phyloP scores from a whole-genome alignment of 2,329 filamentous ascomycete species.

The Nigrograna mackinnonii region DNA sequence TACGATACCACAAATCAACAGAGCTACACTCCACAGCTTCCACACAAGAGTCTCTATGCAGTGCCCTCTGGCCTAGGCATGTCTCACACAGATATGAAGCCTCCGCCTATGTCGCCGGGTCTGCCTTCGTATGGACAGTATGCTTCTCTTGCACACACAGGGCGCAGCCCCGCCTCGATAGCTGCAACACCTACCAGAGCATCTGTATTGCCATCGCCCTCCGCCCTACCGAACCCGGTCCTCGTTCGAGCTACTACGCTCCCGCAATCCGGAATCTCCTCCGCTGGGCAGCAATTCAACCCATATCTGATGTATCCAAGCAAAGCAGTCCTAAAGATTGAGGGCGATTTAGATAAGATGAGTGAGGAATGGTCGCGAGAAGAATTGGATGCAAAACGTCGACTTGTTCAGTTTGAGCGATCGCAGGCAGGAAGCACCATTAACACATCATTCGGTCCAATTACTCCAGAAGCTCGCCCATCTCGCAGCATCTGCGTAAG shows the following conservation, averaged over 20 bases:
- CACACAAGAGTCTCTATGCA: slow-evolving; percentile 39
- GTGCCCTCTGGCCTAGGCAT: slow-evolving; percentile 32
- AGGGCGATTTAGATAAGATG: slow-evolving; percentile 85
- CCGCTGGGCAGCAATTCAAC: slow-evolving; percentile 60
- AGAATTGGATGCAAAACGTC: slow-evolving; percentile 76
- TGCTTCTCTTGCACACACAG: slow-evolving; percentile 47
- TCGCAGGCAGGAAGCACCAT: slow-evolving; percentile 82
- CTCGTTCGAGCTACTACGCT: slow-evolving; percentile 71
- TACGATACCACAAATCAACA: slow-evolving; percentile 41
- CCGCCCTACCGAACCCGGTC: slow-evolving; percentile 55
- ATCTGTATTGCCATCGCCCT: slow-evolving; percentile 50
- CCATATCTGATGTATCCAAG: slow-evolving; percentile 77
- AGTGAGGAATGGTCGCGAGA: slow-evolving; percentile 79
- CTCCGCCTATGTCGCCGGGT: slow-evolving; percentile 37
- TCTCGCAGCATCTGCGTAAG: slow-evolving; percentile 91
- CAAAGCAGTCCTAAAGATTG: slow-evolving; percentile 83
- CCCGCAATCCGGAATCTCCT: slow-evolving; percentile 53
- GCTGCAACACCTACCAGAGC: slow-evolving; percentile 35
- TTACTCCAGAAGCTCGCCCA: slow-evolving; percentile 77
- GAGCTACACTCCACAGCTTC: slow-evolving; percentile 32
- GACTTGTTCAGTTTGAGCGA: slow-evolving; percentile 87
- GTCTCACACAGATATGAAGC: slow-evolving; percentile 32
- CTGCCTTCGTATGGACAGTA: slow-evolving; percentile 46
- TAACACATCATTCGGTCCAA: slow-evolving; percentile 76
- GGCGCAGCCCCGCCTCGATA: slow-evolving; percentile 48